Conservation (phyloP, 441 rosid species). For the Breynia disticha region DNA sequence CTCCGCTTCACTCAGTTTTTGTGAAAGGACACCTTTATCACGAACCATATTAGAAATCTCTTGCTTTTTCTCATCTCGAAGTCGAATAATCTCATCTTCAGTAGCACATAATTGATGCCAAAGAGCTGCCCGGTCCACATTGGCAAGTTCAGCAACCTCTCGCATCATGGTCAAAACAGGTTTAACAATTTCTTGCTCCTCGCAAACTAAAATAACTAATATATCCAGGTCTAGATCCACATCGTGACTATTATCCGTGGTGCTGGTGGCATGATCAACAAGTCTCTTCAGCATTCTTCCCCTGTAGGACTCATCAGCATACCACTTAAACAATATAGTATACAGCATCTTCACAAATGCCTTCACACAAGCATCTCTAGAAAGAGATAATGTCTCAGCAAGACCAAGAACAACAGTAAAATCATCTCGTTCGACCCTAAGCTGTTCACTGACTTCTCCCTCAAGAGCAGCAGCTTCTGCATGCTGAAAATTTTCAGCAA, state of each 20-base stretch:
- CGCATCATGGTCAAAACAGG: constrained; percentile 81
- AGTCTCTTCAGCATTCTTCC: constrained; percentile 83
- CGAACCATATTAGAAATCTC: constrained; percentile 55
- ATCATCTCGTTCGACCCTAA: constrained; percentile 55
- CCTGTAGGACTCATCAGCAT: constrained; percentile 71
- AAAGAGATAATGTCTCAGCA: constrained; percentile 85
- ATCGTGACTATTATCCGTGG: constrained; percentile 54
- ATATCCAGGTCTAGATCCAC: constrained; percentile 72
- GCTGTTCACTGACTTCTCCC: constrained; percentile 62
- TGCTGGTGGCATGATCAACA: constrained; percentile 69
- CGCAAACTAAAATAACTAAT: constrained; percentile 67
- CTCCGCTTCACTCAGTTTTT: constrained; percentile 75
- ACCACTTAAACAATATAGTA: constrained; percentile 76
- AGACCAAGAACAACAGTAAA: constrained; percentile 75
- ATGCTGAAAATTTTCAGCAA: constrained; percentile 43
- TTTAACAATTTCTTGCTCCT: constrained; percentile 72
- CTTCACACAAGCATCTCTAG: constrained; percentile 65
- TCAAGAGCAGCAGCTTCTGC: constrained; percentile 49
- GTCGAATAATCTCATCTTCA: constrained; percentile 69
- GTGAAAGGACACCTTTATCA: constrained; percentile 54
- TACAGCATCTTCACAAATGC: constrained; percentile 81
- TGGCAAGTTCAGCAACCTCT: constrained; percentile 89
- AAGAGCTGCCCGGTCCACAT: constrained; percentile 89
- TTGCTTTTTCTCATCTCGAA: constrained; percentile 62
- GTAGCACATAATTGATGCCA: constrained; percentile 88